Base-by-base conservation (phyloP, 2,329 filamentous ascomycete species). In the Xylariaceae sp. region DNA sequence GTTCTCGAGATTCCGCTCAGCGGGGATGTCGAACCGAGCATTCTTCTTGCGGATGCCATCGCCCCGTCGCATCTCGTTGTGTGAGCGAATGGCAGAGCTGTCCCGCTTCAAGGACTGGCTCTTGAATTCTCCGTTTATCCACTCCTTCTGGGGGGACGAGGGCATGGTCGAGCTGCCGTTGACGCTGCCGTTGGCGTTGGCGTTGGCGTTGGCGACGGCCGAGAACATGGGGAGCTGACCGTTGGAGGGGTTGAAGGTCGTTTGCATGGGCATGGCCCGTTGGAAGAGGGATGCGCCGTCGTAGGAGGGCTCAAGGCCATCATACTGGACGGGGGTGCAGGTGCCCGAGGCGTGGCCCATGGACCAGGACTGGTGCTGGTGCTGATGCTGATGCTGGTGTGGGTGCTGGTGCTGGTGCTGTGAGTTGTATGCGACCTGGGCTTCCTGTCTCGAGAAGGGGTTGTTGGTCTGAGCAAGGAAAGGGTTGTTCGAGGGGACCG, bases 11-110 rank as follows among this genome's bases (percentile, higher is more conserved):
- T 91, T 97, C 59, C 91, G 84, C 74, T 96, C 94, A 44, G 89
- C 85, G 7, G 94, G 94, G 63, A 99, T 99, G 68, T 97, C 92
- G 73, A 97, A 96, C 63, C 92, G 88, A 62, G 91, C 91, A 68
- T 97, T 99, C 87, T 97, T 97, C 85, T 99, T 99, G 67, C 94
- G 84, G 72, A 97, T 95, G 58, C 94, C 90, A 64, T 95, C 91
- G 54, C 89, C 85, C 64, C 89, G 82, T 59, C 84, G 80, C 71
- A 89, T 77, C 53, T 91, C 86, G 58, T 91, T 90, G 74, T 88
- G 87, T 64, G 81, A 87, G 68, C 84, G 83, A 71, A 87, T 81
- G 53, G 81, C 77, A 31, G 88, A 83, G 71, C 83, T 91, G 68
- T 81, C 81, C 42, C 81, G 78, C 73, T 84, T 84, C 70, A 80